Conservation (phyloP, 108 stramenopile species). For the Stephanodiscus minutulus region DNA sequence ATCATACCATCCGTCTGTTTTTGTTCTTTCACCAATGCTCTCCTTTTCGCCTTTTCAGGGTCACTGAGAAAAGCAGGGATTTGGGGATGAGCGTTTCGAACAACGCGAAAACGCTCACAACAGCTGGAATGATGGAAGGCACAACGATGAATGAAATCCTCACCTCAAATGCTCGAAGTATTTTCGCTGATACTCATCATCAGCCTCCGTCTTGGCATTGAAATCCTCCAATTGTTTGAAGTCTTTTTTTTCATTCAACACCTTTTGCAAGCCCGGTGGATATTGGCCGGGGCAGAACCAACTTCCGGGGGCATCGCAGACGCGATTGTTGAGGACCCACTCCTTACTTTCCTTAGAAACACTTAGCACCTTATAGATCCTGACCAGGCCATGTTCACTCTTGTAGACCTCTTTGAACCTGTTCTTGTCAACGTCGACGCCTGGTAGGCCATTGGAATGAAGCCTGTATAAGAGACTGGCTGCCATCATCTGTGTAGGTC, state of each 20-base stretch:
- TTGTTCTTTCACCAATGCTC: conserved; percentile 24
- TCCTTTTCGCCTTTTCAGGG: conserved; percentile 48
- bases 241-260: conserved; percentile 81
- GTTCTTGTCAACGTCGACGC: conserved; percentile 77
- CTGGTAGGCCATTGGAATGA: conserved; percentile 76
- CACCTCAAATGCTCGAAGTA: conserved; percentile 84
- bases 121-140: neutral
- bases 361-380: conserved; percentile 93
- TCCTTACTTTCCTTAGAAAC: conserved; percentile 88
- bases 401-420: conserved; percentile 87
- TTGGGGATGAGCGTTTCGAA: too few relatives aligned
- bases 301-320: conserved; percentile 85
- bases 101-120: neutral
- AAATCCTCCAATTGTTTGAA: conserved; percentile 93
- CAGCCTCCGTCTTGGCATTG: conserved; percentile 64
- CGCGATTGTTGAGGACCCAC: conserved; percentile 85
- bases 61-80: conserved; percentile 11
- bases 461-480: conserved; percentile 91
- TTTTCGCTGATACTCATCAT: conserved; percentile 75
- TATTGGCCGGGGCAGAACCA: conserved; percentile 93
- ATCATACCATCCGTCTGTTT: conserved; percentile 22
- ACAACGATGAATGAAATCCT: neutral
- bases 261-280: conserved; percentile 86
- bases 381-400: conserved; percentile 94
- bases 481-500: conserved; percentile 73